Evolutionary conservation across 805 yeast species (phyloP).

Genomic region (Millerozyma acaciae): DNA sequence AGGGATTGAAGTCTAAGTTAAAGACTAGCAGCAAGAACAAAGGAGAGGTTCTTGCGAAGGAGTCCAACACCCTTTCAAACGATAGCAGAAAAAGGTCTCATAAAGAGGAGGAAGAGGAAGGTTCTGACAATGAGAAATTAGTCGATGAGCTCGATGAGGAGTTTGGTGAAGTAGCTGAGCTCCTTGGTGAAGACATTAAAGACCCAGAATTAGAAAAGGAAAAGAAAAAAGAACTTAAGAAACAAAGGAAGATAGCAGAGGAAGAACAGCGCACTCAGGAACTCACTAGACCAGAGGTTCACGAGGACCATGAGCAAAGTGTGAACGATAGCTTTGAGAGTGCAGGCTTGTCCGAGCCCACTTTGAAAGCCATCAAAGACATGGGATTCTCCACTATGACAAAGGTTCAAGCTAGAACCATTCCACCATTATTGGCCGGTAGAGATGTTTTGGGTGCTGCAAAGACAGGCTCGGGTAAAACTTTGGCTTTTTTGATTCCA

Average conservation of each 20-base stretch:
- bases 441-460: slow-evolving; percentile 99
- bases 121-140: slow-evolving; percentile 37
- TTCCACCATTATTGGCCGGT: slow-evolving; percentile 95
- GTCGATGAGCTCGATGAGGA: slow-evolving; percentile 56
- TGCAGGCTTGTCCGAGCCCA: slow-evolving; percentile 70
- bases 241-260: slow-evolving; percentile 12
- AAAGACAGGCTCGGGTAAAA: slow-evolving; percentile 98
- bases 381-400: slow-evolving; percentile 96
- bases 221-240: slow-evolving; percentile 15
- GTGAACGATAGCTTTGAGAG: slow-evolving; percentile 33
- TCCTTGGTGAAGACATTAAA: slow-evolving; percentile 43
- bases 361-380: slow-evolving; percentile 71
- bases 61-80: no score
- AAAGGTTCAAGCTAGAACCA: slow-evolving; percentile 89
- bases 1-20: no score
- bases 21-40: not conserved
- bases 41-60: not conserved
- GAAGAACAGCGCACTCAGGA: slow-evolving; percentile 20
- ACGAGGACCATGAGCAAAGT: slow-evolving; percentile 23
- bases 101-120: slow-evolving; percentile 27
- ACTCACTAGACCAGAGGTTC: slow-evolving; percentile 29
- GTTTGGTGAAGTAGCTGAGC: slow-evolving; percentile 53
- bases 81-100: slow-evolving; percentile 22
- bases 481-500: slow-evolving; percentile 91
- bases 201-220: slow-evolving; percentile 37